phyloP scores from a whole-genome alignment of 257 asterid species.

The Jasminum sambac region DNA sequence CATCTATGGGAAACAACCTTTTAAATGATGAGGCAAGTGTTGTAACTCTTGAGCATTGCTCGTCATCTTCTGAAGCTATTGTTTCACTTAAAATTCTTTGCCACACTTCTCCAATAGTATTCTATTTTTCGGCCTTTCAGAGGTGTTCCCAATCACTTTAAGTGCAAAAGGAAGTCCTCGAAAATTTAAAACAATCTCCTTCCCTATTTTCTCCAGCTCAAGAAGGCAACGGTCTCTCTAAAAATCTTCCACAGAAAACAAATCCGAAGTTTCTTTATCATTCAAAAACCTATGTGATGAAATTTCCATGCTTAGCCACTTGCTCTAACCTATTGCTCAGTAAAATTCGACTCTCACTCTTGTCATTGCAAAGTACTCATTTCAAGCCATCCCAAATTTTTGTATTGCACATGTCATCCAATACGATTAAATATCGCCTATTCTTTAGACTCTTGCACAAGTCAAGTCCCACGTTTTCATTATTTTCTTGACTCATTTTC shows the following conservation, averaged over 20 bases:
- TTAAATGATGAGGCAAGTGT: constrained; percentile 7
- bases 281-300: background rate
- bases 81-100: background rate
- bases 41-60: constrained; percentile 11
- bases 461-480: background rate
- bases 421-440: too few relatives aligned
- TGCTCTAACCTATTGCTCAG: constrained; percentile 16
- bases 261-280: too few relatives aligned
- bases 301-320: background rate
- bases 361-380: too few relatives aligned
- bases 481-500: background rate
- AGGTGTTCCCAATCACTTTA: too few relatives aligned
- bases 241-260: background rate
- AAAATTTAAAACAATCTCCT: too few relatives aligned
- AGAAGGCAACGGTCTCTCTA: background rate
- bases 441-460: background rate
- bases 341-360: too few relatives aligned
- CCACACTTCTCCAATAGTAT: background rate
- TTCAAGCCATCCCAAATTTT: too few relatives aligned
- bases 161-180: too few relatives aligned
- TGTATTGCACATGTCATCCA: constrained; percentile 27
- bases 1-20: constrained; percentile 15
- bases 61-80: too few relatives aligned
- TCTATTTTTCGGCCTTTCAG: background rate
- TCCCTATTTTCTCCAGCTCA: background rate